Conservation (phyloP, 1,284 basidiomycete species). For the Ganoderma sp. region DNA sequence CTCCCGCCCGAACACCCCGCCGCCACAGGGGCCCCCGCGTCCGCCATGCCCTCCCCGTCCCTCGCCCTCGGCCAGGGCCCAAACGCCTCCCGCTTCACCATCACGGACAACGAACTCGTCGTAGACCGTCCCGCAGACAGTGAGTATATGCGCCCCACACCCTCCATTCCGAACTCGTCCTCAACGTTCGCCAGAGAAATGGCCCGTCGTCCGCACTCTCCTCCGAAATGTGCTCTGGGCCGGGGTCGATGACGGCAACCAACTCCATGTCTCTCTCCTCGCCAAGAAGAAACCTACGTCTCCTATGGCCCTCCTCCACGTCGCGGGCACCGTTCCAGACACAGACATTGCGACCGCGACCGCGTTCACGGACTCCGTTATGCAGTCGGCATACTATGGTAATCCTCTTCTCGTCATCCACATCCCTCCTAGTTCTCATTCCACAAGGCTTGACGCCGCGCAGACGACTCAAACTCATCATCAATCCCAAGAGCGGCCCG, state of each 20-base stretch:
- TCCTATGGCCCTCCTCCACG: slow-evolving; percentile 47
- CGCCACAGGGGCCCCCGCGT: not conserved
- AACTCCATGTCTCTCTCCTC: slow-evolving; percentile 56
- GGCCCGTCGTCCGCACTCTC: slow-evolving; percentile 43
- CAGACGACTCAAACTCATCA: slow-evolving; percentile 69
- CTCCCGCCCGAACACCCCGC: not conserved
- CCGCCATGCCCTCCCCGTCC: slow-evolving; percentile 20
- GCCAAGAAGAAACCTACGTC: slow-evolving; percentile 44
- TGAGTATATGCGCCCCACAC: slow-evolving; percentile 10
- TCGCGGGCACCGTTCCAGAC: slow-evolving; percentile 50
- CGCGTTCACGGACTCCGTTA: slow-evolving; percentile 63
- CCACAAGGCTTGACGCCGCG: slow-evolving; percentile 55
- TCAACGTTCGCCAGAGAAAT: slow-evolving; percentile 32
- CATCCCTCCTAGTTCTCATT: slow-evolving; percentile 8
- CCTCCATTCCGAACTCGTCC: not conserved
- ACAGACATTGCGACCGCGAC: slow-evolving; percentile 47
- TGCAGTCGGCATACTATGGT: slow-evolving; percentile 71
- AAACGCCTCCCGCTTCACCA: slow-evolving; percentile 36
- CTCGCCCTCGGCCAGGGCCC: slow-evolving; percentile 32
- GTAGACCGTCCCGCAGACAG: slow-evolving; percentile 40
- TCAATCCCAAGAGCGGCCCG: slow-evolving; percentile 87
- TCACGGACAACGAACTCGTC: slow-evolving; percentile 40
- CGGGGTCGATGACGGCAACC: slow-evolving; percentile 42
- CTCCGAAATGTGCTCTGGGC: slow-evolving; percentile 60
- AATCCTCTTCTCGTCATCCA: slow-evolving; percentile 26